A percentile compares a stretch with the other conserved stretches of the same genome.
These are phyloP conservation scores for Cutaneotrichosporon cavernicola DNA, from an alignment of 1,284 basidiomycete genomes.

Conservation along the genomic window DNA sequence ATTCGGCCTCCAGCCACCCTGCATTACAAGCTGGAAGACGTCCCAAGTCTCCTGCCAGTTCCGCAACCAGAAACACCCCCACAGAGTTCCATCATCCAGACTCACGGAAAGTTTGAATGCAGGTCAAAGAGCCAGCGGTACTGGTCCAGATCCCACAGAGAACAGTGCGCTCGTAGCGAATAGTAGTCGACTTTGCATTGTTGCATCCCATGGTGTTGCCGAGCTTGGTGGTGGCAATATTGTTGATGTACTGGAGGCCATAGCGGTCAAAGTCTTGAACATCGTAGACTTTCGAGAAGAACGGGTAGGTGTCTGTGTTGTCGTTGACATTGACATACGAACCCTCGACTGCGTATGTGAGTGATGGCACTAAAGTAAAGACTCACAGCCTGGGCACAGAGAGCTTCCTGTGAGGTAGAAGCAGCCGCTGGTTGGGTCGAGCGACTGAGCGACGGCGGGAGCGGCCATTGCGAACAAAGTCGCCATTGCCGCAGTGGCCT, in stretches of 20 bases:
- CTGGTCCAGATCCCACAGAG: constrained; percentile 47
- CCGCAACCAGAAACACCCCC: background rate
- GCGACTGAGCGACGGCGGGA: background rate
- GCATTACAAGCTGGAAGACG: background rate
- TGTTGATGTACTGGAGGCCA: constrained; percentile 42
- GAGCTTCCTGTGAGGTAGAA: constrained; percentile 16
- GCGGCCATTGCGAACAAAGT: background rate
- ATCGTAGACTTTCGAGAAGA: constrained; percentile 25
- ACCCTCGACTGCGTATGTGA: constrained; percentile 34
- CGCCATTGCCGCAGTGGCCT: background rate
- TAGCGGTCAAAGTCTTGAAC: constrained; percentile 10
- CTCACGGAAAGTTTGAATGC: constrained; percentile 16
- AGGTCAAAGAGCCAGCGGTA: constrained; percentile 31
- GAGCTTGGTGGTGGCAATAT: constrained; percentile 30
- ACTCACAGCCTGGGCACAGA: constrained; percentile 18
- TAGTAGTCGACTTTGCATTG: constrained; percentile 28
- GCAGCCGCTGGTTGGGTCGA: constrained; percentile 8
- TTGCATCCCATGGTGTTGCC: constrained; percentile 32
- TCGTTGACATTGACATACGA: constrained; percentile 36
- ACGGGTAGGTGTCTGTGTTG: constrained; percentile 19
- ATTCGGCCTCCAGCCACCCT: background rate
- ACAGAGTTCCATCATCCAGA: background rate
- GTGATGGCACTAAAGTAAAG: background rate
- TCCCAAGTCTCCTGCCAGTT: background rate
- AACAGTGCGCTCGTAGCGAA: constrained; percentile 47